phyloP scores from a whole-genome alignment of 2,329 filamentous ascomycete species.

The Botrytis medusae region DNA sequence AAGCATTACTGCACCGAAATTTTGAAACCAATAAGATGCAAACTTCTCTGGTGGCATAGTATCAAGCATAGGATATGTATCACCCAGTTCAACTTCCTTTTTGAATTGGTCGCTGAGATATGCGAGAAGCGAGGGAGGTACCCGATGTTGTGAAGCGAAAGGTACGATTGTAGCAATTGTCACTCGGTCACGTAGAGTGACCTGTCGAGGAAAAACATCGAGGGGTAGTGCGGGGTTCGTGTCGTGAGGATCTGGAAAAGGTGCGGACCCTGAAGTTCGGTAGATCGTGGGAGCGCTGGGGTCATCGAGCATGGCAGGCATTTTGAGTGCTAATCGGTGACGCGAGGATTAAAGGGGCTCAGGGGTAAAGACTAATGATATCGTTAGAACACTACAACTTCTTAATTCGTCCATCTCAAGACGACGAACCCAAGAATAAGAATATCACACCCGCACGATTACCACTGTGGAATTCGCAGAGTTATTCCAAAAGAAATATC shows the following conservation, averaged over 20 bases:
- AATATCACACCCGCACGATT: neutral
- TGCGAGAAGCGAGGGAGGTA: constrained; percentile 60
- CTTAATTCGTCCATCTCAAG: neutral
- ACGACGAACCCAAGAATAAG: neutral
- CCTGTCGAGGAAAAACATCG: constrained; percentile 56
- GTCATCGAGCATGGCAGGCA: constrained; percentile 64
- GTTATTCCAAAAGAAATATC: neutral
- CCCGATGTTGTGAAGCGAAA: constrained; percentile 59
- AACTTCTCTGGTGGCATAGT: constrained; percentile 61
- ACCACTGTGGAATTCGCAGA: neutral
- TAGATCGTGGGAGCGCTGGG: constrained; percentile 56
- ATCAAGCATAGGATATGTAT: constrained; percentile 71
- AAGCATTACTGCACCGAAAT: constrained; percentile 71
- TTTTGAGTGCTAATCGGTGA: constrained; percentile 36
- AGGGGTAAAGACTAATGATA: constrained; percentile 5
- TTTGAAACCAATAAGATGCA: constrained; percentile 70
- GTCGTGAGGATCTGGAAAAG: constrained; percentile 52
- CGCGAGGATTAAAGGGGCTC: constrained; percentile 14
- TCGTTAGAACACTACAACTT: constrained; percentile 10
- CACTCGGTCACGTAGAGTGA: constrained; percentile 65
- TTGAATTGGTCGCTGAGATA: constrained; percentile 68
- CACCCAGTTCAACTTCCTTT: constrained; percentile 69
- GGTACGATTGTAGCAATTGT: constrained; percentile 69
- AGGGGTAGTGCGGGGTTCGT: constrained; percentile 46
- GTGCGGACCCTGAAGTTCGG: constrained; percentile 52